These are phyloP conservation scores for Mortierella sp. DNA, from an alignment of 371 early-diverging fungal genomes.

Conservation along the genomic window DNA sequence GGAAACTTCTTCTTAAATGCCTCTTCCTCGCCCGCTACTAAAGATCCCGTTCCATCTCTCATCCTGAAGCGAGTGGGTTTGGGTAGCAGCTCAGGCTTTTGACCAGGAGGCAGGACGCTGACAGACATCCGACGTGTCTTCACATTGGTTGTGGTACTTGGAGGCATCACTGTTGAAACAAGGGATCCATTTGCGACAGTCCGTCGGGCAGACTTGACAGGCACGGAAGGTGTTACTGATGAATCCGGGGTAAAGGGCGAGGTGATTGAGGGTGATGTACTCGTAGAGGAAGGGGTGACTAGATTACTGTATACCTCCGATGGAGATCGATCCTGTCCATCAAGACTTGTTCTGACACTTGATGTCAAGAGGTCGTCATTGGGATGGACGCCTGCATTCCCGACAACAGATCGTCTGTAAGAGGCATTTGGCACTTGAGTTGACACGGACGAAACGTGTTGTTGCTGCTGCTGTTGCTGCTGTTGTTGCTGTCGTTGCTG, in stretches of 20 bases:
- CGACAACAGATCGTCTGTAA: too few species aligned
- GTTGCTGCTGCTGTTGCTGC: slow-evolving; percentile 33
- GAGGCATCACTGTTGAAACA: not conserved
- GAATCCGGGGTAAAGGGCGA: not conserved
- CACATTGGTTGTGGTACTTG: not conserved
- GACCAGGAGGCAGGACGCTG: slow-evolving; percentile 23
- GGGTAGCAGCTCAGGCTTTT: slow-evolving; percentile 45
- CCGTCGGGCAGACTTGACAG: slow-evolving; percentile 38
- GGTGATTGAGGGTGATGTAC: not conserved
- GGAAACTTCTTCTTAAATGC: slow-evolving; percentile 47
- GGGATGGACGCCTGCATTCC: too few species aligned
- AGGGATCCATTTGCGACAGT: slow-evolving; percentile 6
- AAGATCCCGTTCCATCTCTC: slow-evolving; percentile 44
- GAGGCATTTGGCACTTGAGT: slow-evolving; percentile 1
- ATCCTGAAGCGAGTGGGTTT: slow-evolving; percentile 53
- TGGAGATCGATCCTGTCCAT: slow-evolving; percentile 5
- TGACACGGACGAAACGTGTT: not conserved
- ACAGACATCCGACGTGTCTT: slow-evolving; percentile 31
- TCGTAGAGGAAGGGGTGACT: not conserved
- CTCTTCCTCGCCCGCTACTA: slow-evolving; percentile 43
- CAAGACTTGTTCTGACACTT: slow-evolving; percentile 1
- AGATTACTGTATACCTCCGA: not conserved
- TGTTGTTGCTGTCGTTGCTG: slow-evolving; percentile 34
- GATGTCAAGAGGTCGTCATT: not conserved
- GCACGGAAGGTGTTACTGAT: slow-evolving; percentile 6